Evolutionary conservation across 768 basidiomycete species (phyloP).

Genomic region (Strobilomyces echinocephalus): DNA sequence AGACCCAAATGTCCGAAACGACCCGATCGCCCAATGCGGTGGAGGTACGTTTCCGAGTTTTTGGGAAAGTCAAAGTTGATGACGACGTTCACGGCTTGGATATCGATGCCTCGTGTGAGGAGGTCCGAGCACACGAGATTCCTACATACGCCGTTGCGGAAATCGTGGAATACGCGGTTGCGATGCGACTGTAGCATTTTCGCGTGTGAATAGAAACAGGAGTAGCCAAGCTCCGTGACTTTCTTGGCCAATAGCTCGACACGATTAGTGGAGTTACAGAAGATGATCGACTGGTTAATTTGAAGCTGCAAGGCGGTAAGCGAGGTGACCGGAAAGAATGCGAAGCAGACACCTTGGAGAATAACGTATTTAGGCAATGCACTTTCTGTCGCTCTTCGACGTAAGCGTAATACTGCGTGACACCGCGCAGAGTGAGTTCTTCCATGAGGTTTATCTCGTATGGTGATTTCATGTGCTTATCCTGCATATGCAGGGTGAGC

Average conservation of each 20-base stretch:
- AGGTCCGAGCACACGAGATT: constrained; percentile 98
- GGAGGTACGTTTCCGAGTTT: constrained; percentile 97
- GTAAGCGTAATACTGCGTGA: constrained; percentile 99
- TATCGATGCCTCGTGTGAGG: constrained; percentile 98
- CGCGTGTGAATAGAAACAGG: constrained; percentile 99
- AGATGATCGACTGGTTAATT: constrained; percentile 99
- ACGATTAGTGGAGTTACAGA: constrained; percentile 99
- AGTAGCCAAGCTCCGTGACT: constrained; percentile 98
- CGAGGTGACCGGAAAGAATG: background rate
- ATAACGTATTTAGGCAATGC: constrained; percentile 98
- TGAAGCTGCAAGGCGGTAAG: constrained; percentile 60
- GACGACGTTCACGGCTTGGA: constrained; percentile 99
- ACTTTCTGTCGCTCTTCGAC: constrained; percentile 99
- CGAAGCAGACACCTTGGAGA: constrained; percentile 72
- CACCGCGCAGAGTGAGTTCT: constrained; percentile 95
- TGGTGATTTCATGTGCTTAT: constrained; percentile 93
- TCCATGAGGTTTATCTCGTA: constrained; percentile 99
- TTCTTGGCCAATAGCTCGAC: constrained; percentile 99
- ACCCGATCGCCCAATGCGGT: constrained; percentile 96
- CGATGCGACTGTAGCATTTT: constrained; percentile 99
- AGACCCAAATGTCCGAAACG: constrained; percentile 96
- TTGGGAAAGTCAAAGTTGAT: constrained; percentile 99
- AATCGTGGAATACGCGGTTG: constrained; percentile 99
- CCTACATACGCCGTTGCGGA: constrained; percentile 96
- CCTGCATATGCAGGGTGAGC: constrained; percentile 42